Evolutionary conservation across 768 basidiomycete species (phyloP), one percentile per base, ranked within the genome.

Genomic region (Amanita phalloides): DNA sequence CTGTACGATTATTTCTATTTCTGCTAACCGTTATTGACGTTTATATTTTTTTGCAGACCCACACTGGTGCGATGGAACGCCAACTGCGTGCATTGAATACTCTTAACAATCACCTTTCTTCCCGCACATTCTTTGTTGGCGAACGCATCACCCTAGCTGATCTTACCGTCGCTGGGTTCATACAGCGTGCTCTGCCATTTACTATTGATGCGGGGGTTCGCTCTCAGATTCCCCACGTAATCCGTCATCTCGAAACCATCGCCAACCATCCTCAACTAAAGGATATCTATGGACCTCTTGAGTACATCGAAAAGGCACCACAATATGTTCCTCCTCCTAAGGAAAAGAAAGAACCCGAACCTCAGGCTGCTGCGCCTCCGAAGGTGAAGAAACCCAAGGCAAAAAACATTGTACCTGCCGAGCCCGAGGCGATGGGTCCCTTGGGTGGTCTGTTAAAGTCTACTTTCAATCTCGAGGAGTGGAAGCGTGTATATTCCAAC

Each of bases 401-500:
- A 54, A 73, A 74, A 10, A 71, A 73, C 53, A 67, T 76, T 43
- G 81, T 86, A 25, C 82, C 85, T 21, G 80, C 78, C 46, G 91
- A 87, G 69, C 90, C 94, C 58, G 95, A 95, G 67, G 78, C 70
- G 53, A 93, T 94, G 80, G 95, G 96, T 78, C 95, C 95, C 25
- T 82, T 95, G 48, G 95, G 96, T 57, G 76, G 79, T 55, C 81
- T 97, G 37, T 91, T 92, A 59, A 94, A 90, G 69, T 86, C 88
- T 9, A 71, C 78, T 4, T 82, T 90, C 69, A 91, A 91, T 73
- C 81, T 92, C 52, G 88, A 95, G 68, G 92, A 97, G 70, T 96
- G 91, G 92, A 97, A 97, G 68, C 84, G 90, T 42, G 86, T 88
- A 41, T 99, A 98, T 76, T 96, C 93, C 61, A 98, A 97, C 85